These are phyloP conservation scores for Cladosporium sp. DNA, from an alignment of 2,329 filamentous ascomycete species.

Conservation along the genomic window DNA sequence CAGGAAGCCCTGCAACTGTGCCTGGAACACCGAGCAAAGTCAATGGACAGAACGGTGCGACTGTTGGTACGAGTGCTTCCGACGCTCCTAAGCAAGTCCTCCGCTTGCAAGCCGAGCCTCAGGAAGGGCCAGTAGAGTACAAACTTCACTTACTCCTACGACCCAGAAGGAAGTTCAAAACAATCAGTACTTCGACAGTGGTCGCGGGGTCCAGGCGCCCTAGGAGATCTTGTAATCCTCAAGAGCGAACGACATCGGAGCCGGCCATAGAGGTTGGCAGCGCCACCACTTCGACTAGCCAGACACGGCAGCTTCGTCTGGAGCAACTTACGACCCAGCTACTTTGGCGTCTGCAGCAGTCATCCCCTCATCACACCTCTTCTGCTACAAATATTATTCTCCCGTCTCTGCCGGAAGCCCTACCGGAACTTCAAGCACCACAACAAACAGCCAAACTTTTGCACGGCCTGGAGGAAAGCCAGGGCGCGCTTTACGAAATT, in stretches of 20 bases:
- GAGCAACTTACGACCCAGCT: constrained; percentile 93
- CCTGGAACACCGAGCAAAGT: constrained; percentile 5
- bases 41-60: not conserved
- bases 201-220: constrained; percentile 50
- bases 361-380: constrained; percentile 81
- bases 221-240: constrained; percentile 20
- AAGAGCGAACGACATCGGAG: constrained; percentile 28
- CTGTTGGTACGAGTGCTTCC: not conserved
- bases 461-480: constrained; percentile 83
- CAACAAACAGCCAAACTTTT: constrained; percentile 52
- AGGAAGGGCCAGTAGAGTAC: constrained; percentile 93
- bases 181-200: constrained; percentile 60
- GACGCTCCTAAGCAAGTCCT: constrained; percentile 45
- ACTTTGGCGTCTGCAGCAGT: constrained; percentile 91
- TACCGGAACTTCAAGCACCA: constrained; percentile 55
- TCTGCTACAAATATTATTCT: constrained; percentile 70
- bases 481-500: constrained; percentile 92
- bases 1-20: constrained; percentile 13
- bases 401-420: constrained; percentile 65
- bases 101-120: constrained; percentile 81
- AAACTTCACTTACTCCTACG: constrained; percentile 86
- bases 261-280: constrained; percentile 5
- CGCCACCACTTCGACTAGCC: constrained; percentile 43
- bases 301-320: constrained; percentile 75
- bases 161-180: constrained; percentile 67